phyloP scores from a whole-genome alignment of 192 early-diverging fungal genomes.

The Coemansia sp. region DNA sequence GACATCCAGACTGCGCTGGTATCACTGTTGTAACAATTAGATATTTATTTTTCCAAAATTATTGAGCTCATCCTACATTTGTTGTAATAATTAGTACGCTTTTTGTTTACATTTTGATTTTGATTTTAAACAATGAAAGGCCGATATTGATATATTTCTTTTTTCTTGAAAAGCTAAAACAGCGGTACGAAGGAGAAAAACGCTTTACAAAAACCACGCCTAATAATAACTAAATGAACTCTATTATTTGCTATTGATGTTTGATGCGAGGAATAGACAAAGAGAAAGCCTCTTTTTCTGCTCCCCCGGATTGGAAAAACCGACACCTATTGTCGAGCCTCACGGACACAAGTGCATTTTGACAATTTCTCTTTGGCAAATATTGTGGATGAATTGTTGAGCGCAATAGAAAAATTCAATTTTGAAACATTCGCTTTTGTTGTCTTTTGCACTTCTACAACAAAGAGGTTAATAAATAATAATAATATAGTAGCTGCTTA shows the following conservation, averaged over 20 bases:
- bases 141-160: too few species aligned
- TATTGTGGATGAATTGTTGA: background rate
- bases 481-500: background rate
- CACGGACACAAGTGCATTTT: background rate
- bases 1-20: conserved; percentile 26
- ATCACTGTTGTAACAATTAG: background rate
- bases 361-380: background rate
- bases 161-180: too few species aligned
- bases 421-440: background rate
- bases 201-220: too few species aligned
- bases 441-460: conserved; percentile 1
- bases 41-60: background rate
- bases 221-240: too few species aligned
- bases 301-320: conserved; percentile 3
- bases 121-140: too few species aligned
- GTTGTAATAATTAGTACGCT: too few species aligned
- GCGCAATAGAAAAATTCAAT: background rate
- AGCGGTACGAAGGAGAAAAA: too few species aligned
- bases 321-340: background rate
- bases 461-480: background rate
- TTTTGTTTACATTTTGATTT: too few species aligned
- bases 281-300: background rate
- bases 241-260: too few species aligned
- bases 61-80: too few species aligned
- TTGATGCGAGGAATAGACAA: too few species aligned